Conservation (phyloP, 441 rosid genomes). For the Metrosideros polymorpha region DNA sequence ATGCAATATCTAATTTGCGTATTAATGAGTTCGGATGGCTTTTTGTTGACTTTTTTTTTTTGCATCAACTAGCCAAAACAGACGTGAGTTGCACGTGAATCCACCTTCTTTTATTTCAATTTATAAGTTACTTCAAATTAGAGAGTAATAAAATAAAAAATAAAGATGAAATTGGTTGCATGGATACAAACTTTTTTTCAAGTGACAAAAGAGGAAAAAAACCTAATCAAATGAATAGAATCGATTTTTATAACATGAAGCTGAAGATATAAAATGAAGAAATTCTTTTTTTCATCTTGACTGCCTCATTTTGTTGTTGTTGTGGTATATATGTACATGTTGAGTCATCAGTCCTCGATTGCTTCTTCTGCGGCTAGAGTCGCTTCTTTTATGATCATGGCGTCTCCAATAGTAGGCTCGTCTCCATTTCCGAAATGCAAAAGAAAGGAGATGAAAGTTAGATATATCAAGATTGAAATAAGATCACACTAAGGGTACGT, state of each 20-base stretch:
- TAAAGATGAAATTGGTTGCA: background rate
- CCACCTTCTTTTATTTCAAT: background rate
- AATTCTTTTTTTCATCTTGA: background rate
- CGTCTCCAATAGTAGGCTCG: too few species aligned
- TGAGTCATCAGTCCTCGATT: background rate
- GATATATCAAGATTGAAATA: too few species aligned
- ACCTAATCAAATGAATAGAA: background rate
- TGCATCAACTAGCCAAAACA: background rate
- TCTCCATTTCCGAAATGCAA: too few species aligned
- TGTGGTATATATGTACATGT: background rate
- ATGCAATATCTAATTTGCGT: background rate
- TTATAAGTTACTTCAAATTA: background rate
- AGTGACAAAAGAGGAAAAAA: background rate
- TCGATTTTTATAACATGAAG: background rate
- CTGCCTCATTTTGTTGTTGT: background rate
- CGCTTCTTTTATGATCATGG: background rate
- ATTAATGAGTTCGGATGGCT: background rate
- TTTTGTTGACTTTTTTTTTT: background rate
- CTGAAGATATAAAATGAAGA: background rate
- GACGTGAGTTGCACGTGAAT: background rate
- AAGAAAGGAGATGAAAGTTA: too few species aligned
- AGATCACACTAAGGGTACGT: too few species aligned
- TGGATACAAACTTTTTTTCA: background rate
- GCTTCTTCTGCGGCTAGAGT: background rate
- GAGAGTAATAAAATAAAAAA: background rate